Conservation (phyloP, 169 alveolate species). For the Cryptosporidium ubiquitum region DNA sequence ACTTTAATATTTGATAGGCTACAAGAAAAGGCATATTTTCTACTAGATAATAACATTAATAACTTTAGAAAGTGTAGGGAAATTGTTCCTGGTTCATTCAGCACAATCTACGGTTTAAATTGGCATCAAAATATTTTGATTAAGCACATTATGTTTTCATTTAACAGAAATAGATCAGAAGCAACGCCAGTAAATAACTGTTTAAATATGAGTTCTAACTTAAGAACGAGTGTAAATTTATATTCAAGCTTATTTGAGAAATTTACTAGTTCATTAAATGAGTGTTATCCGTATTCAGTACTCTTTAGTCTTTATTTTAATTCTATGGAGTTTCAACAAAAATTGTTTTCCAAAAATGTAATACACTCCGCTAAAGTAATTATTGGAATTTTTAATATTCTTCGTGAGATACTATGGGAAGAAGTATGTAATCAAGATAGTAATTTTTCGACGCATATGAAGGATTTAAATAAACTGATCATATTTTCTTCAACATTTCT, state of each 20-base stretch:
- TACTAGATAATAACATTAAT: slow-evolving; percentile 12
- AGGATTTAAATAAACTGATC: slow-evolving; percentile 24
- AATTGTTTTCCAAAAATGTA: neutral
- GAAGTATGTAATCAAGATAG: neutral
- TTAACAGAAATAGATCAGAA: slow-evolving; percentile 18
- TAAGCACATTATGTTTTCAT: slow-evolving; percentile 42
- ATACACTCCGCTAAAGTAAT: slow-evolving; percentile 17
- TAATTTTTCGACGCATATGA: neutral
- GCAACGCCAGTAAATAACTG: neutral
- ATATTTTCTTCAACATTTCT: slow-evolving; percentile 7
- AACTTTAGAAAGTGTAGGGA: slow-evolving; percentile 1
- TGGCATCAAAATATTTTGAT: slow-evolving; percentile 62
- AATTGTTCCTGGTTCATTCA: slow-evolving; percentile 14
- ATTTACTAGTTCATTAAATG: neutral
- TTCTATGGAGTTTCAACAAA: slow-evolving; percentile 10
- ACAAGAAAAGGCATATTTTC: slow-evolving; percentile 63
- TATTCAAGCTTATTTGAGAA: slow-evolving; percentile 12
- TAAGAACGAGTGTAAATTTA: neutral
- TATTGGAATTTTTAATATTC: slow-evolving; percentile 3
- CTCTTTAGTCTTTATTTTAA: slow-evolving; percentile 26
- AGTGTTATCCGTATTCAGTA: slow-evolving; percentile 13
- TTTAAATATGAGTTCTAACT: neutral
- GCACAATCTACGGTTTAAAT: slow-evolving; percentile 30
- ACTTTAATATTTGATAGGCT: slow-evolving; percentile 16
- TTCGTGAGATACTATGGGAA: slow-evolving; percentile 15